phyloP scores from a whole-genome alignment of 306 rosid genomes.

The Alnus rubra region DNA sequence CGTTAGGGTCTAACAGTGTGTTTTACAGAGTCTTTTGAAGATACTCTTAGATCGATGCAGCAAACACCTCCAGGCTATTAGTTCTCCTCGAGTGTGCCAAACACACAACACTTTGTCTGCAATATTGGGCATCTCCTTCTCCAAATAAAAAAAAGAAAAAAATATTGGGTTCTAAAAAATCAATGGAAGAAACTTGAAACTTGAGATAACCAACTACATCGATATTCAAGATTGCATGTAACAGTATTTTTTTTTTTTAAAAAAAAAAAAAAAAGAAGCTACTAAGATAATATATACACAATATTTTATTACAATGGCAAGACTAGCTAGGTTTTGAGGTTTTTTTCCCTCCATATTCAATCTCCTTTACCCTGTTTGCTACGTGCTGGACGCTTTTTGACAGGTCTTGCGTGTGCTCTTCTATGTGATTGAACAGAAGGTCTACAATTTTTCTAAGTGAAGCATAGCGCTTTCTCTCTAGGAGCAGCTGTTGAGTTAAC shows the following conservation, averaged over 20 bases:
- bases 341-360: slow-evolving; percentile 30
- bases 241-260: not conserved
- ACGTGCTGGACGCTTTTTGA: slow-evolving; percentile 23
- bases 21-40: no score
- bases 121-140: no score
- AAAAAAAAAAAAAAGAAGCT: no score
- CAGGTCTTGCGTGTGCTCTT: slow-evolving; percentile 37
- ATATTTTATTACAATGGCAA: not conserved
- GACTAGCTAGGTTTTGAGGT: slow-evolving; percentile 12
- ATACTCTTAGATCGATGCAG: no score
- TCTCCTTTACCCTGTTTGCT: slow-evolving; percentile 29
- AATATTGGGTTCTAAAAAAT: not conserved
- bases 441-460: slow-evolving; percentile 37
- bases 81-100: no score
- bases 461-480: slow-evolving; percentile 39
- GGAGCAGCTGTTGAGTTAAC: slow-evolving; percentile 28
- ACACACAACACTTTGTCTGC: no score
- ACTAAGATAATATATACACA: slow-evolving; percentile 5
- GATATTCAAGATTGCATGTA: not conserved
- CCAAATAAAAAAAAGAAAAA: no score
- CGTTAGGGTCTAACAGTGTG: no score
- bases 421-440: slow-evolving; percentile 31
- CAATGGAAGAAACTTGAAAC: not conserved
- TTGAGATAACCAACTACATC: not conserved
- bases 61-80: no score